phyloP scores from a whole-genome alignment of 1,139 yeast species.

The Meyerozyma sp. region DNA sequence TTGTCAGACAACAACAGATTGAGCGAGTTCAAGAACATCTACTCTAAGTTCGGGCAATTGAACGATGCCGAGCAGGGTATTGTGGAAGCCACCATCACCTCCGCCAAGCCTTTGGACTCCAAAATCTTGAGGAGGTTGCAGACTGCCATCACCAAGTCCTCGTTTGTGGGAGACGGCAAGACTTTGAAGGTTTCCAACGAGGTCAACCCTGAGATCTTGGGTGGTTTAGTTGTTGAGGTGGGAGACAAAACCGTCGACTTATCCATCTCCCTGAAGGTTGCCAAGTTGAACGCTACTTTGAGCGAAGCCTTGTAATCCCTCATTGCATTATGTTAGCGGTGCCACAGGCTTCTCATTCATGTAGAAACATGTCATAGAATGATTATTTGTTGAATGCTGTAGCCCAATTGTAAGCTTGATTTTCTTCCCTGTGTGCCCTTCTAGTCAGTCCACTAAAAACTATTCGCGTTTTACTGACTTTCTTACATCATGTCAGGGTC shows the following conservation, averaged over 20 bases:
- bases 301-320: slow-evolving; percentile 61
- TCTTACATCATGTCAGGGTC: not conserved
- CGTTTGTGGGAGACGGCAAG: slow-evolving; percentile 81
- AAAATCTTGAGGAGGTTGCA: slow-evolving; percentile 77
- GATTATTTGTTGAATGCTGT: not conserved
- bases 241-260: slow-evolving; percentile 97
- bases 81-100: slow-evolving; percentile 90
- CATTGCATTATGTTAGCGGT: not conserved
- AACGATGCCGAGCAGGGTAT: slow-evolving; percentile 88
- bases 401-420: not conserved
- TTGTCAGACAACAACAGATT: slow-evolving; percentile 96
- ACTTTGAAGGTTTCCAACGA: slow-evolving; percentile 78
- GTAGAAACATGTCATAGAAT: slow-evolving; percentile 1
- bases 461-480: too few species aligned
- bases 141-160: slow-evolving; percentile 70
- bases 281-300: slow-evolving; percentile 84
- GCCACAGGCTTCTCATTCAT: not conserved
- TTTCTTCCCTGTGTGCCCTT: not conserved
- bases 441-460: too few species aligned
- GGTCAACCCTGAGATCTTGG: slow-evolving; percentile 86
- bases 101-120: slow-evolving; percentile 81
- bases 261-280: slow-evolving; percentile 77
- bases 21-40: slow-evolving; percentile 58
- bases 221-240: slow-evolving; percentile 94
- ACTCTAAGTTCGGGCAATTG: slow-evolving; percentile 68